These are phyloP conservation scores for Saccharomycopsis sp. DNA, from an alignment of 805 yeast species.

Conservation along the genomic window DNA sequence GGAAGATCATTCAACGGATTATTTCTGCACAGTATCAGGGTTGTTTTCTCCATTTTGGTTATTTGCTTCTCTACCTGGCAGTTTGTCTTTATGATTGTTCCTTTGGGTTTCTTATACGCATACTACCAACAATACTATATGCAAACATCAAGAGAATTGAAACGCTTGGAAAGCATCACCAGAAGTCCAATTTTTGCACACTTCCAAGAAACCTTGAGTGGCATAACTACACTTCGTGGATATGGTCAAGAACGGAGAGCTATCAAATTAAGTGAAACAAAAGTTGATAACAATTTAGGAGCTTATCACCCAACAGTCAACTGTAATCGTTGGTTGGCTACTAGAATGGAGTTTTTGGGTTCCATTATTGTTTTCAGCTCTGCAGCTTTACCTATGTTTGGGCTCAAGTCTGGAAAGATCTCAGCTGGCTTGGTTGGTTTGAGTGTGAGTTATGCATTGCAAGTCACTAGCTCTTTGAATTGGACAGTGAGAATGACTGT, in stretches of 20 bases:
- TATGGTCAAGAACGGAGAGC: slow-evolving; percentile 60
- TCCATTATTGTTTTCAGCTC: slow-evolving; percentile 81
- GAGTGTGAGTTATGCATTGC: slow-evolving; percentile 86
- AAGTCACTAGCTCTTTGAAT: slow-evolving; percentile 84
- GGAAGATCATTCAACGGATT: slow-evolving; percentile 67
- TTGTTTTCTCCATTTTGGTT: slow-evolving; percentile 67
- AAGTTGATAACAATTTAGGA: slow-evolving; percentile 79
- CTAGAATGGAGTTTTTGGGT: slow-evolving; percentile 85
- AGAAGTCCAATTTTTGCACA: slow-evolving; percentile 77
- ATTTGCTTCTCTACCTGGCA: slow-evolving; percentile 85
- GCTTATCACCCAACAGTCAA: slow-evolving; percentile 89
- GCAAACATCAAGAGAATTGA: slow-evolving; percentile 70
- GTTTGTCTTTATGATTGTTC: slow-evolving; percentile 61
- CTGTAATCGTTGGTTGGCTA: slow-evolving; percentile 97
- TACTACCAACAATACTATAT: slow-evolving; percentile 72
- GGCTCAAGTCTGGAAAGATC: slow-evolving; percentile 57
- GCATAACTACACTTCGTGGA: slow-evolving; percentile 69
- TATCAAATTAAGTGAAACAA: slow-evolving; percentile 50
- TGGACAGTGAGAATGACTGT: slow-evolving; percentile 99
- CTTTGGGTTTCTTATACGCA: slow-evolving; percentile 55
- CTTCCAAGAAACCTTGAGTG: slow-evolving; percentile 73
- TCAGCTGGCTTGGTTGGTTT: slow-evolving; percentile 92
- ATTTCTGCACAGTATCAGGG: slow-evolving; percentile 51
- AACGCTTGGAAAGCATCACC: slow-evolving; percentile 73
- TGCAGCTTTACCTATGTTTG: slow-evolving; percentile 69